Percentiles rank a stretch among this genome's conserved stretches.
Conservation (phyloP, 192 early-diverging fungal species). For the Rhizophlyctis rosea region DNA sequence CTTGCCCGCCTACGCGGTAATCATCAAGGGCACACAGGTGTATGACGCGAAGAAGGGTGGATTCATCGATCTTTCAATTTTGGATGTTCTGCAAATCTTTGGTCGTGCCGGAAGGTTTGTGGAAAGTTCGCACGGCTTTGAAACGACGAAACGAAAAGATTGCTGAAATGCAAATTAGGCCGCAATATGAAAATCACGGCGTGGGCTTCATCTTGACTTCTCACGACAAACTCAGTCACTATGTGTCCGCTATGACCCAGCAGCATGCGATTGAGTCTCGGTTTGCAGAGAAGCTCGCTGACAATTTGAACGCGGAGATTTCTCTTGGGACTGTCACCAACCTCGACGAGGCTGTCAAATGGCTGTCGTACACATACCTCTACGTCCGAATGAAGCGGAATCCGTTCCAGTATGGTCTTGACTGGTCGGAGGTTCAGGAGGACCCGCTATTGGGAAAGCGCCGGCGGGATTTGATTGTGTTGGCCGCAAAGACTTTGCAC, state of each 20-base stretch:
- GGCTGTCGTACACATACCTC: slow-evolving; percentile 97
- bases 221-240: slow-evolving; percentile 90
- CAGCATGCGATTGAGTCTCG: slow-evolving; percentile 96
- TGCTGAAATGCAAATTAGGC: too few relatives aligned
- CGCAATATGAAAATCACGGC: slow-evolving; percentile 84
- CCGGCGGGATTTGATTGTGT: slow-evolving; percentile 75
- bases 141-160: too few relatives aligned
- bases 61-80: slow-evolving; percentile 91
- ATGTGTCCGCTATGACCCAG: slow-evolving; percentile 90
- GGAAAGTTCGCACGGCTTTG: too few relatives aligned
- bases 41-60: slow-evolving; percentile 92
- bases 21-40: slow-evolving; percentile 97
- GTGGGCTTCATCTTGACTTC: slow-evolving; percentile 94
- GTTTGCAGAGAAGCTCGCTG: slow-evolving; percentile 80
- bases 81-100: slow-evolving; percentile 99
- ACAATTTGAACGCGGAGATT: slow-evolving; percentile 98
- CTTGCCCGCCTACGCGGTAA: slow-evolving; percentile 95
- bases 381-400: slow-evolving; percentile 95
- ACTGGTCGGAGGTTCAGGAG: slow-evolving; percentile 67
- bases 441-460: slow-evolving; percentile 78
- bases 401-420: slow-evolving; percentile 89
- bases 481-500: slow-evolving; percentile 70
- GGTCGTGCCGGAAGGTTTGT: slow-evolving; percentile 87
- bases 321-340: slow-evolving; percentile 93
- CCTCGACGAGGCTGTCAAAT: slow-evolving; percentile 89